Conservation (phyloP, 2,329 filamentous ascomycete genomes). For the Fusarium equiseti region DNA sequence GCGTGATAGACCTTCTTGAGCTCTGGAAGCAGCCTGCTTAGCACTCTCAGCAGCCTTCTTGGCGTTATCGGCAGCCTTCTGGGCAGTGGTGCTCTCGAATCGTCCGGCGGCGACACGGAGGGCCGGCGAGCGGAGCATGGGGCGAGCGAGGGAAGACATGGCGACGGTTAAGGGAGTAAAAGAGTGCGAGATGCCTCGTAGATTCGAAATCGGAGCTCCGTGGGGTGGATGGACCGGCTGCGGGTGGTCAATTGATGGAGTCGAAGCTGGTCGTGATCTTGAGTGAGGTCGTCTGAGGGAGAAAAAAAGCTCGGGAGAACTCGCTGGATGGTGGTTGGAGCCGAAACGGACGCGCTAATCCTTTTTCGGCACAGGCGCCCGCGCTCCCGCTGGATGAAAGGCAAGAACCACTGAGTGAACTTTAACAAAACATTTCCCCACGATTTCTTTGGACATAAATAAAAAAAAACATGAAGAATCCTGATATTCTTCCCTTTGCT, state of each 20-base stretch:
- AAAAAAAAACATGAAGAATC: background rate
- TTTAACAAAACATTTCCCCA: background rate
- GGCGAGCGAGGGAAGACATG: constrained; percentile 56
- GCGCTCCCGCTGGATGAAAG: constrained; percentile 35
- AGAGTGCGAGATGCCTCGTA: constrained; percentile 41
- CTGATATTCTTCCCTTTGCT: background rate
- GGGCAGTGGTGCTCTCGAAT: constrained; percentile 69
- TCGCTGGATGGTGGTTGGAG: constrained; percentile 53
- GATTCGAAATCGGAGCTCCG: constrained; percentile 47
- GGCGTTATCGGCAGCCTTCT: constrained; percentile 60
- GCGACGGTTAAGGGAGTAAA: constrained; percentile 46
- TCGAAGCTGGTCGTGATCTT: constrained; percentile 46
- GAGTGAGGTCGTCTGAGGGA: constrained; percentile 51
- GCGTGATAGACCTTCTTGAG: constrained; percentile 83
- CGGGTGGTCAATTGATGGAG: constrained; percentile 55
- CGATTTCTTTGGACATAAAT: background rate
- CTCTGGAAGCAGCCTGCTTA: constrained; percentile 68
- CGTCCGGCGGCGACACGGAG: constrained; percentile 65
- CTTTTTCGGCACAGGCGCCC: constrained; percentile 43
- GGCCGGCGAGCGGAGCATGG: constrained; percentile 60
- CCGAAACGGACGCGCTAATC: constrained; percentile 48
- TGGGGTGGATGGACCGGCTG: constrained; percentile 43
- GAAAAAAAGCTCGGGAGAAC: constrained; percentile 64
- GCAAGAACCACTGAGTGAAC: constrained; percentile 24
- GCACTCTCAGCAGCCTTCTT: constrained; percentile 50